Base-by-base conservation (phyloP, 2,329 filamentous ascomycete genomes). In the Stylonectria norvegica region DNA sequence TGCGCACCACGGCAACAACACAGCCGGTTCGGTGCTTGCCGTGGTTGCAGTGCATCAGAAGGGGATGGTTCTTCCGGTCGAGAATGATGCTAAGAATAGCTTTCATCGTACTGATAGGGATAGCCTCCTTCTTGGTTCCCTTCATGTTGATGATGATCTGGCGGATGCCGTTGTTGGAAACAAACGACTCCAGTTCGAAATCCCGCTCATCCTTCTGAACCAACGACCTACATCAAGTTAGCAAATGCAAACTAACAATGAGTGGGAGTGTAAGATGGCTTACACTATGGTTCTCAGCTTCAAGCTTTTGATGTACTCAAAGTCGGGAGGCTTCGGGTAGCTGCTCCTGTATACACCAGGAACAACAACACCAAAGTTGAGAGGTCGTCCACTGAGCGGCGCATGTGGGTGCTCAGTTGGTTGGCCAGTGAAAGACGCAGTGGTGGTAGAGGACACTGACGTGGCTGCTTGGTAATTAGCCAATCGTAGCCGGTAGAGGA, bases 21-120 rank as follows among this genome's bases (percentile, higher is more conserved):
- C 89, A 95, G 16, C 90, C 90, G 14, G 90, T 95, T 42, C 90
- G 85, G 60, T 96, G 90, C 76, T 87, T 93, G 60, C 90, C 90
- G 53, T 95, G 90, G 60, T 95, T 96, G 74, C 90, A 96, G 64
- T 96, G 90, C 33, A 96, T 77, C 27, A 95, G 73, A 9, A 96
- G 65, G 0, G 90, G 90, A 50, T 93, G 82, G 48, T 94, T 89
- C 22, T 72, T 66, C 34, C 75, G 75, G 57, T 94, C 78, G 38
- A 91, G 72, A 28, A 91, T 76, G 29, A 91, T 68, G 10, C 77
- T 70, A 17, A 95, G 72, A 32, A 91, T 88, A 6, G 78, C 69
- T 47, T 76, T 74, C 75, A 95, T 88, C 18, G 81, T 79, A 31
- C 71, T 64, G 6, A 79, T 60, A 1, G 85, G 78, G 23, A 88